A percentile compares a stretch with the other conserved stretches of the same genome.
These are phyloP conservation scores for Nicotiana obtusifolia DNA, from an alignment of 257 asterid species.

Conservation along the genomic window DNA sequence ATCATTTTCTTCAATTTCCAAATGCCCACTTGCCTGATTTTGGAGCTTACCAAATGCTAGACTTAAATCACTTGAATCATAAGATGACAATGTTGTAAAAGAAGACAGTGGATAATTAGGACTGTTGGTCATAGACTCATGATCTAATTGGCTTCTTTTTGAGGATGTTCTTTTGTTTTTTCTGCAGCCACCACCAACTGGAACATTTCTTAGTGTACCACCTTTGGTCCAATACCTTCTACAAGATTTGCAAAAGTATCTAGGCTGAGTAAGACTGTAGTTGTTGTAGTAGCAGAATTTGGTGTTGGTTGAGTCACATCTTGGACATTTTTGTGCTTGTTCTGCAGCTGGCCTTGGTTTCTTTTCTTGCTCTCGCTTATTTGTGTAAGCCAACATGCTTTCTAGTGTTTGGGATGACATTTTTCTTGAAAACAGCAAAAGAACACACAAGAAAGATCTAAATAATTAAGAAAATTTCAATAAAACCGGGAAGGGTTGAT, in stretches of 20 bases:
- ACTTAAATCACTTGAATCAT: conserved; percentile 50
- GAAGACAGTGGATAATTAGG: conserved; percentile 26
- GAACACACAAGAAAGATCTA: conserved; percentile 3
- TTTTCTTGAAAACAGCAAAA: background rate
- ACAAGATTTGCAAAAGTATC: conserved; percentile 93
- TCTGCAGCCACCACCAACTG: conserved; percentile 94
- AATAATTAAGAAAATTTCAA: conserved; percentile 16
- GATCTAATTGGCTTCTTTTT: conserved; percentile 45
- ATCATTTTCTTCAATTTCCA: conserved; percentile 22
- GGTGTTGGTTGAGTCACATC: conserved; percentile 88
- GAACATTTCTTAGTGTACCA: conserved; percentile 83
- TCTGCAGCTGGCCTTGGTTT: conserved; percentile 61
- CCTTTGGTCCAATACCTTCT: conserved; percentile 97
- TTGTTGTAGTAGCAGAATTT: conserved; percentile 94
- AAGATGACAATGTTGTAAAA: conserved; percentile 13
- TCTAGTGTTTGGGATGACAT: conserved; percentile 67
- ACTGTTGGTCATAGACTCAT: background rate
- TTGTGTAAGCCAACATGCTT: conserved; percentile 70
- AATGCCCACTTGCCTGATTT: conserved; percentile 36
- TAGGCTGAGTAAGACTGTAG: conserved; percentile 89
- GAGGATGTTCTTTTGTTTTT: conserved; percentile 53
- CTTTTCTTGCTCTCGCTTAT: conserved; percentile 51
- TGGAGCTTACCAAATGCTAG: conserved; percentile 65
- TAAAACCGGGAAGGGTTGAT: conserved; percentile 30
- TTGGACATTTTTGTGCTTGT: conserved; percentile 70